Percentiles rank a stretch among this genome's conserved stretches.
Conservation (phyloP, 1,139 yeast genomes). For the Arxiozyma telluris region DNA sequence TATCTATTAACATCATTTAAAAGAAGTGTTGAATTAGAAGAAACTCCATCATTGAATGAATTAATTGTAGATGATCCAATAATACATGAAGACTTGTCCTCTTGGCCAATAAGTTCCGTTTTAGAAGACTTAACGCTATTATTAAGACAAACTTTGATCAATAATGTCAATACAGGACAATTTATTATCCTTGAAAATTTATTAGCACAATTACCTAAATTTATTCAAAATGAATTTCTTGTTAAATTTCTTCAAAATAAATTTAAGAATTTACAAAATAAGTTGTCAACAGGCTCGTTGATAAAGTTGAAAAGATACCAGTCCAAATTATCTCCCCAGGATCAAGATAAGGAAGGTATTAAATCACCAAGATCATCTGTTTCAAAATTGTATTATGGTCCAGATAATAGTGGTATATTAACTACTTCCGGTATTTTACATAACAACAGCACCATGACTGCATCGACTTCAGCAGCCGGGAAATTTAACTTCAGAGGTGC, state of each 20-base stretch:
- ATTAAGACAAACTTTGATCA: conserved; percentile 37
- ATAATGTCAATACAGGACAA: conserved; percentile 29
- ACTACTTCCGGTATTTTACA: conserved; percentile 7
- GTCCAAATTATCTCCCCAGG: conserved; percentile 7
- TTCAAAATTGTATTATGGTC: conserved; percentile 5
- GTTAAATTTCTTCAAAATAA: conserved; percentile 25
- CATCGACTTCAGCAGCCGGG: conserved; percentile 14
- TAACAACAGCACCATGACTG: conserved; percentile 9
- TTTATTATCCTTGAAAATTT: conserved; percentile 18
- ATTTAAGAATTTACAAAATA: conserved; percentile 22
- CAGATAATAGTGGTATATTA: conserved; percentile 6
- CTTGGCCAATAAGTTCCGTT: conserved; percentile 66
- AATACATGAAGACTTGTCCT: conserved; percentile 37
- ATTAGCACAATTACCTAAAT: conserved; percentile 21
- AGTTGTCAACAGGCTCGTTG: conserved; percentile 10
- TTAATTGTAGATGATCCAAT: conserved; percentile 15
- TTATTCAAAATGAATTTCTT: conserved; percentile 27
- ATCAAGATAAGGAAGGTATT: neutral
- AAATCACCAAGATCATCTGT: conserved; percentile 2
- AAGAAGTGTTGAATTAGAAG: conserved; percentile 73
- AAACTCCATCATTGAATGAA: conserved; percentile 44
- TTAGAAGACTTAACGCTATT: conserved; percentile 79
- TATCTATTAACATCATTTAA: conserved; percentile 73
- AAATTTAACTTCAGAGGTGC: conserved; percentile 28
- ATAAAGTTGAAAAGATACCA: conserved; percentile 15